phyloP scores from a whole-genome alignment of 331 rosid species.

The Erythrophleum ivorense region DNA sequence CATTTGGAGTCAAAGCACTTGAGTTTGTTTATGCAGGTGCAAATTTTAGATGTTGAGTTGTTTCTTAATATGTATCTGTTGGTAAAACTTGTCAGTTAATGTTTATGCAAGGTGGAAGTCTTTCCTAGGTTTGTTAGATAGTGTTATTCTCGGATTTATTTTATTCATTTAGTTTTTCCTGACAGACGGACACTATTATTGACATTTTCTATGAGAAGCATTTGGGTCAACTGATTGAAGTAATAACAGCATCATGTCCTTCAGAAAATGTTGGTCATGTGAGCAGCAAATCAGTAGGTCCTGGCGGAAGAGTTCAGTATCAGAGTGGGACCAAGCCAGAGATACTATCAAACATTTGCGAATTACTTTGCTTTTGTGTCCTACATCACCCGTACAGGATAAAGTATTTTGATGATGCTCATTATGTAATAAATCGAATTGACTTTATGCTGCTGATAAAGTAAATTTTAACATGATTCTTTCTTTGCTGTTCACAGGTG shows the following conservation, averaged over 20 bases:
- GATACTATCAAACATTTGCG: slow-evolving; percentile 88
- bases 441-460: slow-evolving; percentile 19
- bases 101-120: slow-evolving; percentile 44
- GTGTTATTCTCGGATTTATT: slow-evolving; percentile 35
- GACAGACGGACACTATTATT: slow-evolving; percentile 85
- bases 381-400: slow-evolving; percentile 96
- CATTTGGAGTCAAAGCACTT: slow-evolving; percentile 32
- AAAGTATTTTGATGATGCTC: slow-evolving; percentile 67
- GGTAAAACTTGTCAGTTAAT: slow-evolving; percentile 51
- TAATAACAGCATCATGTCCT: slow-evolving; percentile 78
- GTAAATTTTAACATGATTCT: slow-evolving; percentile 24
- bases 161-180: slow-evolving; percentile 42
- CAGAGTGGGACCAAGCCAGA: slow-evolving; percentile 76
- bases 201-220: slow-evolving; percentile 97
- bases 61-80: slow-evolving; percentile 60
- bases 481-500: slow-evolving; percentile 62
- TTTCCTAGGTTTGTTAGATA: slow-evolving; percentile 33
- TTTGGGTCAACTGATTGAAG: slow-evolving; percentile 84
- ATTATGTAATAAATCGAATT: slow-evolving; percentile 23
- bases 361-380: slow-evolving; percentile 95
- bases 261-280: slow-evolving; percentile 57
- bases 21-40: slow-evolving; percentile 48
- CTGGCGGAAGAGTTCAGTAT: slow-evolving; percentile 52
- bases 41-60: slow-evolving; percentile 54
- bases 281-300: slow-evolving; percentile 45